Evolutionary conservation across 371 early-diverging fungal species (phyloP).

Genomic region (Agmasoma carcini): DNA sequence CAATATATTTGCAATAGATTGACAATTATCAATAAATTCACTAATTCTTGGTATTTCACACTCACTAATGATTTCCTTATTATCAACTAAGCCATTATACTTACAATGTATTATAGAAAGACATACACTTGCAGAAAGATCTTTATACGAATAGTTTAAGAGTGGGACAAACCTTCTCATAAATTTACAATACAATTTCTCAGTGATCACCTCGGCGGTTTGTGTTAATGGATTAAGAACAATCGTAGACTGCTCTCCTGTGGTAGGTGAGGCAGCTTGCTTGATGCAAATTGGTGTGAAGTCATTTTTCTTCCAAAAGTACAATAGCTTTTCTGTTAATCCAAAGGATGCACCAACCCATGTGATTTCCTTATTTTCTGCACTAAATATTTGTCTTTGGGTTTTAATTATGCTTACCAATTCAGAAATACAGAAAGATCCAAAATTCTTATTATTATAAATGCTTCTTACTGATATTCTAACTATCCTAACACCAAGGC

Average conservation of each 20-base stretch:
- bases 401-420: not conserved
- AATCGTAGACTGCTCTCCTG: constrained; percentile 88
- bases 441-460: constrained; percentile 88
- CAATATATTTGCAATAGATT: too few species aligned
- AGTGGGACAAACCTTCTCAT: constrained; percentile 13
- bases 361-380: constrained; percentile 69
- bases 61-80: not conserved
- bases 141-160: constrained; percentile 2
- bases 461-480: constrained; percentile 95
- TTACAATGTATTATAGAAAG: constrained; percentile 4
- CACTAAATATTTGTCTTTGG: constrained; percentile 61
- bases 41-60: constrained; percentile 3
- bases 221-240: constrained; percentile 58
- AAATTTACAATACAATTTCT: constrained; percentile 13
- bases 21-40: too few species aligned
- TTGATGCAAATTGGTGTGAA: constrained; percentile 82
- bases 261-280: constrained; percentile 80
- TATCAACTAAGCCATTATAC: not conserved
- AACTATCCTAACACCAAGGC: constrained; percentile 90
- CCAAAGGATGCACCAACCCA: constrained; percentile 93
- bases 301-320: constrained; percentile 82
- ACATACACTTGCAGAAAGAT: constrained; percentile 4
- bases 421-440: constrained; percentile 54
- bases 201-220: not conserved
- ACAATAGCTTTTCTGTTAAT: constrained; percentile 66